Evolutionary conservation across 805 yeast genomes (phyloP), one percentile per base, ranked within the genome.

Genomic region (Lipomyces sp.): DNA sequence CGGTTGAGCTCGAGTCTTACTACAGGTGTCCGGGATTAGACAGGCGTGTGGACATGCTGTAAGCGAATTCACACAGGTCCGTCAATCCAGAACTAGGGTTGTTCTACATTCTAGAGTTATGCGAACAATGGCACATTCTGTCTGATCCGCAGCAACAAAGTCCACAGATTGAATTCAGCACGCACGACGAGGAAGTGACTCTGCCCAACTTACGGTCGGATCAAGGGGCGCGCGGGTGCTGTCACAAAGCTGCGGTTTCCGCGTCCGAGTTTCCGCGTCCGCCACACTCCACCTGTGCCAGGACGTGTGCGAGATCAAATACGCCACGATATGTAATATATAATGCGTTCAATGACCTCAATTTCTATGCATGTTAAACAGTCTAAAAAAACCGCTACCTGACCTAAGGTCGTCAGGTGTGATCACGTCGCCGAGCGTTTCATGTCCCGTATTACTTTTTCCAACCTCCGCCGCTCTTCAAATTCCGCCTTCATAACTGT

Each of bases 391-490:
- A 15, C 18, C 24, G 6, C 10, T 42, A 6, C n/a, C 48, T 7
- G n/a, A 42, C 48, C 1, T n/a, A n/a, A 15, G 10, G 2, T 42
- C 2, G 18, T 18, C 24, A 42, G 18, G 8, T 24, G n/a, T 42
- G 3, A n/a, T 58, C 61, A 58, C n/a, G 8, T 45, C 61, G 45
- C 24, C 48, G 57, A 37, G 39, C 69, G 68, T 39, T 67, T 68
- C 62, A 68, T 37, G 24, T 68, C 70, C 13, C 69, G 60, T 34
- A 68, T 57, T 1, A 66, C 64, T 55, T 62, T 61, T 60, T 68
- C 69, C 56, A 68, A 50, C 57, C 71, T 57, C 48, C 66, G 62
- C 39, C 71, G 57, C 62, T 68, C 71, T 42, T 68, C 71, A 30
- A 18, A 63, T 67, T 68, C 70, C 35, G 65, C 65, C 57, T 60